Evolutionary conservation across 75 land plant genomes (phyloP).

Genomic region (Pinus tabuliformis): DNA sequence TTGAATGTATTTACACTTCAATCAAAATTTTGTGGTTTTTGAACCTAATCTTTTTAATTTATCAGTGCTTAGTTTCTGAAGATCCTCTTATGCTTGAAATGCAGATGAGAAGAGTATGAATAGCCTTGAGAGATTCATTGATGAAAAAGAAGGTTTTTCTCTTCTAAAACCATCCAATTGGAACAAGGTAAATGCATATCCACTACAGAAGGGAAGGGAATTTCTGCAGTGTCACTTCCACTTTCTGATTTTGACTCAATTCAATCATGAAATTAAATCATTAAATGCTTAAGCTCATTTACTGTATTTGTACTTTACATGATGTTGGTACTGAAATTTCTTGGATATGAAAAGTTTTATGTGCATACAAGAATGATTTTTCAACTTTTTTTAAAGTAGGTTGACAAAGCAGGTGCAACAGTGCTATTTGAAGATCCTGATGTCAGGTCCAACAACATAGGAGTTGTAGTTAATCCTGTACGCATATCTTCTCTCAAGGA

Average conservation of each 20-base stretch:
- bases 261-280: neutral
- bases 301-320: neutral
- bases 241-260: neutral
- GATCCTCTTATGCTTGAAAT: neutral
- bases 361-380: neutral
- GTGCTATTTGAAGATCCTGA: slow-evolving; percentile 77
- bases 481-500: slow-evolving; percentile 62
- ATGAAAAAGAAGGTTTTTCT: slow-evolving; percentile 67
- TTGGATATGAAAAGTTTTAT: neutral
- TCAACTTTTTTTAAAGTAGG: slow-evolving; percentile 37
- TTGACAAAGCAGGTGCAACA: slow-evolving; percentile 95
- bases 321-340: neutral
- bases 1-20: neutral
- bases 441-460: slow-evolving; percentile 65
- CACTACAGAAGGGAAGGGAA: neutral
- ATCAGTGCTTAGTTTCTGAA: neutral
- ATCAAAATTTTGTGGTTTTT: neutral
- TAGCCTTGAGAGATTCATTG: slow-evolving; percentile 39
- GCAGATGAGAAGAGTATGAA: slow-evolving; percentile 13
- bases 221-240: neutral
- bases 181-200: slow-evolving; percentile 45
- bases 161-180: slow-evolving; percentile 64
- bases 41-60: neutral
- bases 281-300: neutral
- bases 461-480: slow-evolving; percentile 93